Evolutionary conservation across 2,329 filamentous ascomycete genomes (phyloP).

Genomic region (Dactylellina drechsleri): DNA sequence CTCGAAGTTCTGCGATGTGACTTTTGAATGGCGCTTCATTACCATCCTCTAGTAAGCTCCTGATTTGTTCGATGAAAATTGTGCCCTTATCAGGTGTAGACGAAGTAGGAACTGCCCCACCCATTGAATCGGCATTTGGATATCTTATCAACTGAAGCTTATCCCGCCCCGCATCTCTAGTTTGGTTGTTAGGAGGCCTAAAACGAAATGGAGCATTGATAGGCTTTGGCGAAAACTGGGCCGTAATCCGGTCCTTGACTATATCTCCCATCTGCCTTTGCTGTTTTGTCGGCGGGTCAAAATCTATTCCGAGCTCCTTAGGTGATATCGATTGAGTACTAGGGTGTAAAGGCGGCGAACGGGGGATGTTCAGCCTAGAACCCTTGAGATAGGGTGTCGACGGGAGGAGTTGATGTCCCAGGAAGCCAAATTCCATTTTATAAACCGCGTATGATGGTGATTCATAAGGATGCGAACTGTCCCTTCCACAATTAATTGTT

Average conservation of each 20-base stretch:
- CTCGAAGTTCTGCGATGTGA: too few relatives aligned
- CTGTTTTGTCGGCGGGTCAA: background rate
- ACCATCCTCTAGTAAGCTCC: too few relatives aligned
- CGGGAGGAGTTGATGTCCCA: slow-evolving; percentile 8
- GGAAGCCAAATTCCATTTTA: slow-evolving; percentile 40
- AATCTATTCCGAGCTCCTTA: background rate
- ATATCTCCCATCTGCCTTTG: background rate
- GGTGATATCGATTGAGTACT: background rate
- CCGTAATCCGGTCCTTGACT: background rate
- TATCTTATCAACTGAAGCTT: too few relatives aligned
- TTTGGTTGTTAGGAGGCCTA: too few relatives aligned
- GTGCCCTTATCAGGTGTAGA: too few relatives aligned
- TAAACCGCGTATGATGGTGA: slow-evolving; percentile 36
- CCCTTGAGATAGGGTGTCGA: background rate
- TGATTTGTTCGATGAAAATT: too few relatives aligned
- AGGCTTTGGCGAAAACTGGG: slow-evolving; percentile 11
- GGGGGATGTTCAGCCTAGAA: background rate
- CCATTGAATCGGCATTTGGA: too few relatives aligned
- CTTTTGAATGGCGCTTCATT: too few relatives aligned
- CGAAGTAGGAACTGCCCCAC: too few relatives aligned
- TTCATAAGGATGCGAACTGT: slow-evolving; percentile 33
- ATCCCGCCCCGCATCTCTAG: too few relatives aligned
- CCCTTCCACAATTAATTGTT: background rate
- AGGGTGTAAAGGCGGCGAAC: background rate
- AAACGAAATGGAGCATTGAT: too few relatives aligned